Conservation (phyloP, 306 rosid species). For the Herpetospermum pedunculosum region DNA sequence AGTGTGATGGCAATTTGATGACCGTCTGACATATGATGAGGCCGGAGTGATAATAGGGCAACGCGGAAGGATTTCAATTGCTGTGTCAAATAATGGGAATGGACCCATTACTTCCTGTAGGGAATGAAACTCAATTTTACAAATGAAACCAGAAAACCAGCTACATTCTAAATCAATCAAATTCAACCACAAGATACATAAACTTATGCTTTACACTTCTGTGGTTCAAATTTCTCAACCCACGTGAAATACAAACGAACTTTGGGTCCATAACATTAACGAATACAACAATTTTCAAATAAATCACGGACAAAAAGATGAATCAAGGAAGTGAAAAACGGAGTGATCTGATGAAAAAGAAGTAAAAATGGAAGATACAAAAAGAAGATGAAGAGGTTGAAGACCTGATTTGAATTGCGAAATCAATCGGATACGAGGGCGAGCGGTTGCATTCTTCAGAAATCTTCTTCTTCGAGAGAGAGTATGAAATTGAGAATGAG, state of each 20-base stretch:
- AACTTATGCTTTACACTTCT: not conserved
- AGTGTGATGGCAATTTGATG: constrained; percentile 9
- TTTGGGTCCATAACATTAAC: not conserved
- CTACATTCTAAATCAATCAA: not conserved
- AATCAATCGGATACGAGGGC: not conserved
- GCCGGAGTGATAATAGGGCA: constrained; percentile 17
- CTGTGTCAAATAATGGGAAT: constrained; percentile 29
- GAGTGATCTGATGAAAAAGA: not conserved
- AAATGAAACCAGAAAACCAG: constrained; percentile 5
- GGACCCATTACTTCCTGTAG: constrained; percentile 44
- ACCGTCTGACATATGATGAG: constrained; percentile 8
- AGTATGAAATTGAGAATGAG: not conserved
- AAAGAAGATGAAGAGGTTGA: not conserved
- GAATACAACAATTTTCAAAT: not conserved
- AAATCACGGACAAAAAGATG: not conserved
- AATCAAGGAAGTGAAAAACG: not conserved
- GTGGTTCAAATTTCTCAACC: not conserved
- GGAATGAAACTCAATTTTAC: not conserved
- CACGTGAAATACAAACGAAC: not conserved
- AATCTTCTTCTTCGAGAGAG: not conserved
- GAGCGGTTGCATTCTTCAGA: not conserved
- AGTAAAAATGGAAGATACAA: not conserved
- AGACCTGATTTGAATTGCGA: not conserved
- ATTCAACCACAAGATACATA: not conserved
- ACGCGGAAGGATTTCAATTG: constrained; percentile 29